Percentiles rank a stretch among this genome's conserved stretches.
Evolutionary conservation across 2,329 filamentous ascomycete species (phyloP).

Genomic region (Chrysoporthe austroafricana): DNA sequence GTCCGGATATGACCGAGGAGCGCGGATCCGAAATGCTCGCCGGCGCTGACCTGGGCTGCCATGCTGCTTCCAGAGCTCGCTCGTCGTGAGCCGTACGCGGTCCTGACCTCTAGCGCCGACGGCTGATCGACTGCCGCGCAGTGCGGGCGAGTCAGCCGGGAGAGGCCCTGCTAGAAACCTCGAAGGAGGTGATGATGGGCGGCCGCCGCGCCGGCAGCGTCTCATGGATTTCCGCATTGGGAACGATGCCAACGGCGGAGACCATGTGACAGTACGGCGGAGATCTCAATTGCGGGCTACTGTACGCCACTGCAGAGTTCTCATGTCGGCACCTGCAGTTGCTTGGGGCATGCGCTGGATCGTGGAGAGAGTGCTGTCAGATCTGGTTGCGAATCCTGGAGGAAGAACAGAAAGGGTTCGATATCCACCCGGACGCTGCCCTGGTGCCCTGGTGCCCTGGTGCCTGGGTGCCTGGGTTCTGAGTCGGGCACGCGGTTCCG

Average conservation of each 20-base stretch:
- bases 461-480: too few species aligned
- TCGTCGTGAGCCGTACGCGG: not conserved
- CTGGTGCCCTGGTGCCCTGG: not conserved
- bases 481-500: not conserved
- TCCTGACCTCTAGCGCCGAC: not conserved
- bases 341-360: not conserved
- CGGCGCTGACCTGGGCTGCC: too few species aligned
- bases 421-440: not conserved
- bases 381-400: not conserved
- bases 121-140: not conserved
- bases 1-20: conserved; percentile 6
- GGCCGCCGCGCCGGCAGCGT: too few species aligned
- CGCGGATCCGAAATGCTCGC: not conserved
- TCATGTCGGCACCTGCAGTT: not conserved
- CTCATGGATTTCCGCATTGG: too few species aligned
- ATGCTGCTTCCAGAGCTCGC: too few species aligned
- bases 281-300: too few species aligned
- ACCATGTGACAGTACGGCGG: too few species aligned
- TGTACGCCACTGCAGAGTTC: too few species aligned
- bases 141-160: not conserved
- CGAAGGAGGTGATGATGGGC: too few species aligned
- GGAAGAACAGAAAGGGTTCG: not conserved
- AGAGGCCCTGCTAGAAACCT: conserved; percentile 2
- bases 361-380: conserved; percentile 1
- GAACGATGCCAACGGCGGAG: too few species aligned